Evolutionary conservation across 2,329 filamentous ascomycete genomes (phyloP), one percentile per base, ranked within the genome.

Genomic region (Epichloe baconii): DNA sequence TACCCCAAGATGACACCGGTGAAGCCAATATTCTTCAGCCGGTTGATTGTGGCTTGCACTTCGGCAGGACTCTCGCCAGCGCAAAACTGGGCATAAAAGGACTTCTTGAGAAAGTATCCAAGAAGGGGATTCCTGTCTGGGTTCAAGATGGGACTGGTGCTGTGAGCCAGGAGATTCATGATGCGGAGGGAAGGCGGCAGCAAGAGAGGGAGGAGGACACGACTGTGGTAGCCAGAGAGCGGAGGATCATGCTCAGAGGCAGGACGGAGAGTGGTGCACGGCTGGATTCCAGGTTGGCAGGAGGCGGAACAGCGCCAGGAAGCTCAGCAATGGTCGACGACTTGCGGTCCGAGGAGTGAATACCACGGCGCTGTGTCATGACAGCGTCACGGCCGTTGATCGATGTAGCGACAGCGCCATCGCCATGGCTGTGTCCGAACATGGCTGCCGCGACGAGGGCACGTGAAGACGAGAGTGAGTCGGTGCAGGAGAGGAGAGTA

Each of bases 51-150:
- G 34, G 64, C 68, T 42, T 73, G 71, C 2, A 94, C 84, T 66
- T 95, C 86, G 1, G 65, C 60, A 0, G 77, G 73, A 47, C 79
- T 85, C 67, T 89, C 85, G 31, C 90, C 90, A 0, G 87, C 88
- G 66, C 90, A 96, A 67, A 95, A 96, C 61, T 96, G 90, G 23
- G 82, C 81, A 65, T 95, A 95, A 60, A 95, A 89, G 0, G 88
- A 94, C 62, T 82, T 79, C 64, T 89, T 88, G 47, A 95, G 72
- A 42, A 89, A 63, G 53, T 73, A 78, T 43, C 81, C 77, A 15
- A 95, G 74, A 1, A 91, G 45, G 0, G 80, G 80, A 63, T 95
- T 95, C 49, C 70, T 74, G 62, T 94, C 88, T 4, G 88, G 82
- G 64, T 84, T 83, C 52, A 93, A 73, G 0, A 89, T 50, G 1